Percentiles rank a stretch among this genome's conserved stretches.
These are phyloP conservation scores for Cucurbita maxima DNA, from an alignment of 306 rosid genomes.

Conservation along the genomic window DNA sequence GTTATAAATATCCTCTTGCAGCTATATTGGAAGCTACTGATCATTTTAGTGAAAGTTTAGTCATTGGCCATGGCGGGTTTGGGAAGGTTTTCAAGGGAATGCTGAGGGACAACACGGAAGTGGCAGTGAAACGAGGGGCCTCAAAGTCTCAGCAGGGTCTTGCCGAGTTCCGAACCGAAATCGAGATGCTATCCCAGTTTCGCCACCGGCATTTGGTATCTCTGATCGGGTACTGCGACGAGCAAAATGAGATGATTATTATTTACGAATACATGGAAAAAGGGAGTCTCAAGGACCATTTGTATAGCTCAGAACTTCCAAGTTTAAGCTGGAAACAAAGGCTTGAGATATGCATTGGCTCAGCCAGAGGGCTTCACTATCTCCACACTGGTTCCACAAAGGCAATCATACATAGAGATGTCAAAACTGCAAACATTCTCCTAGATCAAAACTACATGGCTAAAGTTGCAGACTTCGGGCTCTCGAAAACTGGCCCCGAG, in stretches of 20 bases:
- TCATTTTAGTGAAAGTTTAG: constrained; percentile 40
- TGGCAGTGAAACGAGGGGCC: constrained; percentile 53
- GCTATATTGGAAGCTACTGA: constrained; percentile 44
- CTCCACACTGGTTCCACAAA: constrained; percentile 58
- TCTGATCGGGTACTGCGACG: constrained; percentile 54
- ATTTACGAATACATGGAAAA: constrained; percentile 55
- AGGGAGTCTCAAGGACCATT: constrained; percentile 41
- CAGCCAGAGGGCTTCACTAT: constrained; percentile 70
- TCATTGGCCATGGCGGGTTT: constrained; percentile 54
- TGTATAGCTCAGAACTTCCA: constrained; percentile 31
- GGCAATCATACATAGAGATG: constrained; percentile 61
- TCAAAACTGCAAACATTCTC: constrained; percentile 58
- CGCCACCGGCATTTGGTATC: constrained; percentile 67
- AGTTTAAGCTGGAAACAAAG: constrained; percentile 45
- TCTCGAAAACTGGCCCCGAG: constrained; percentile 56
- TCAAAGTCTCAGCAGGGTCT: constrained; percentile 42
- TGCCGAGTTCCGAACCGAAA: constrained; percentile 47
- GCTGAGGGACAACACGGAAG: constrained; percentile 37
- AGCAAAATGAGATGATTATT: constrained; percentile 44
- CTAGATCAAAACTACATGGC: constrained; percentile 50
- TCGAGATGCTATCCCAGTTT: constrained; percentile 57
- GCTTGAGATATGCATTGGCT: constrained; percentile 61
- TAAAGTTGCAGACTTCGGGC: constrained; percentile 62
- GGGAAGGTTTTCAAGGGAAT: constrained; percentile 61
- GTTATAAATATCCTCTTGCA: constrained; percentile 37